These are phyloP conservation scores for Xylaria hypoxylon DNA, from an alignment of 2,329 filamentous ascomycete species.

Conservation along the genomic window DNA sequence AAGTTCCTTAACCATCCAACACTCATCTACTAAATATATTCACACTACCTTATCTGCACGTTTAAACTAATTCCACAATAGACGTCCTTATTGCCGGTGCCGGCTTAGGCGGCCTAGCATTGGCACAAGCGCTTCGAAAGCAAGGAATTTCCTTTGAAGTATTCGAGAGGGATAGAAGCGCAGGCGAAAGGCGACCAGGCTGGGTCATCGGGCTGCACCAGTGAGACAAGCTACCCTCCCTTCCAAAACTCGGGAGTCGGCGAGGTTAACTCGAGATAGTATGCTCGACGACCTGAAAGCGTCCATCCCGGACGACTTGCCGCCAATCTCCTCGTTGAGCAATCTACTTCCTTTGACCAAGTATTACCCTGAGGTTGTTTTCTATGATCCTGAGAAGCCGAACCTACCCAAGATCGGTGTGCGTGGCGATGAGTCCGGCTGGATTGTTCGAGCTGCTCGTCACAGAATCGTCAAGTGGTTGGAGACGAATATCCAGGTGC, in stretches of 20 bases:
- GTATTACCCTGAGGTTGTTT: slow-evolving; percentile 38
- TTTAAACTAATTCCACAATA: slow-evolving; percentile 1
- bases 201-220: slow-evolving; percentile 43
- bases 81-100: slow-evolving; percentile 43
- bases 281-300: slow-evolving; percentile 44
- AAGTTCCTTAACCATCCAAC: too few relatives aligned
- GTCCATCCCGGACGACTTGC: slow-evolving; percentile 42
- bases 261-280: slow-evolving; percentile 21
- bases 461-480: slow-evolving; percentile 47
- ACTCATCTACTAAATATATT: not conserved
- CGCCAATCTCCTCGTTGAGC: slow-evolving; percentile 41
- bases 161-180: slow-evolving; percentile 42
- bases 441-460: slow-evolving; percentile 51
- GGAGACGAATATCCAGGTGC: slow-evolving; percentile 46
- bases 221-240: slow-evolving; percentile 23
- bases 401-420: slow-evolving; percentile 35
- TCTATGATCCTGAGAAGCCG: slow-evolving; percentile 39
- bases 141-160: slow-evolving; percentile 44
- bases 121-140: slow-evolving; percentile 44
- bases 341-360: slow-evolving; percentile 42
- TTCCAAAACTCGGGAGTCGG: not conserved
- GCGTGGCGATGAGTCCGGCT: slow-evolving; percentile 42
- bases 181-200: slow-evolving; percentile 38
- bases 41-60: not conserved
- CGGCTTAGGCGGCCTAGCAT: slow-evolving; percentile 41